These are phyloP conservation scores for Phlegmacium glaucopus DNA, from an alignment of 768 basidiomycete genomes.

Conservation along the genomic window DNA sequence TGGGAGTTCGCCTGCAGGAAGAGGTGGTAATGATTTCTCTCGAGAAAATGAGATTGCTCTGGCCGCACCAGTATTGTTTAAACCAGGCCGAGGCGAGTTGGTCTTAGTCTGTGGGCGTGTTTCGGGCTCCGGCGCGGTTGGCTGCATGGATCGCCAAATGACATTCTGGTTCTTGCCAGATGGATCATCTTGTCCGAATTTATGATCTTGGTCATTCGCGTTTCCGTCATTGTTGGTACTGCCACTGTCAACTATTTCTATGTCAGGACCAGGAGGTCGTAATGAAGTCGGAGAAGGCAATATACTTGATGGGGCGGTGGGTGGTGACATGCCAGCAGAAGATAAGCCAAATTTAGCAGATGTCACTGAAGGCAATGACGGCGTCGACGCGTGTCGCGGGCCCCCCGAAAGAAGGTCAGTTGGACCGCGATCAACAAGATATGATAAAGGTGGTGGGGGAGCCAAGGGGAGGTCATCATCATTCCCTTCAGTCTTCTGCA, in stretches of 20 bases:
- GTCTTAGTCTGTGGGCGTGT: slow-evolving; percentile 38
- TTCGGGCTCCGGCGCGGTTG: slow-evolving; percentile 60
- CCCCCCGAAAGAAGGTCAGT: slow-evolving; percentile 35
- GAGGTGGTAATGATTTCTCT: slow-evolving; percentile 78
- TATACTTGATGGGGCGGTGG: slow-evolving; percentile 72
- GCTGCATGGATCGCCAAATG: slow-evolving; percentile 42
- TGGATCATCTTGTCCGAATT: slow-evolving; percentile 26
- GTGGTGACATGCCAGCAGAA: slow-evolving; percentile 65
- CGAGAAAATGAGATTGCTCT: slow-evolving; percentile 30
- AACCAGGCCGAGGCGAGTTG: slow-evolving; percentile 27
- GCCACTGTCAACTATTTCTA: slow-evolving; percentile 40
- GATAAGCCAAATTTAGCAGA: slow-evolving; percentile 54
- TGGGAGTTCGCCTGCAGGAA: slow-evolving; percentile 58
- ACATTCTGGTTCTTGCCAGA: slow-evolving; percentile 27
- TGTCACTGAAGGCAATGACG: slow-evolving; percentile 58
- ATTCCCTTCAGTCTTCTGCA: slow-evolving; percentile 38
- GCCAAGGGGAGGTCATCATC: slow-evolving; percentile 79
- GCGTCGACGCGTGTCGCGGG: slow-evolving; percentile 61
- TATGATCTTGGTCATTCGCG: slow-evolving; percentile 42
- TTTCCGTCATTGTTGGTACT: slow-evolving; percentile 36
- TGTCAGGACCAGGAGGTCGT: slow-evolving; percentile 56
- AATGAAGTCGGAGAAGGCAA: slow-evolving; percentile 76
- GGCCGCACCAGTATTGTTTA: slow-evolving; percentile 16
- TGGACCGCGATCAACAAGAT: slow-evolving; percentile 70
- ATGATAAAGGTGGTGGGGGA: slow-evolving; percentile 89